Evolutionary conservation across 495 filamentous ascomycete species (phyloP), one percentile per base, ranked within the genome.

Genomic region (Daldinia caldariorum): DNA sequence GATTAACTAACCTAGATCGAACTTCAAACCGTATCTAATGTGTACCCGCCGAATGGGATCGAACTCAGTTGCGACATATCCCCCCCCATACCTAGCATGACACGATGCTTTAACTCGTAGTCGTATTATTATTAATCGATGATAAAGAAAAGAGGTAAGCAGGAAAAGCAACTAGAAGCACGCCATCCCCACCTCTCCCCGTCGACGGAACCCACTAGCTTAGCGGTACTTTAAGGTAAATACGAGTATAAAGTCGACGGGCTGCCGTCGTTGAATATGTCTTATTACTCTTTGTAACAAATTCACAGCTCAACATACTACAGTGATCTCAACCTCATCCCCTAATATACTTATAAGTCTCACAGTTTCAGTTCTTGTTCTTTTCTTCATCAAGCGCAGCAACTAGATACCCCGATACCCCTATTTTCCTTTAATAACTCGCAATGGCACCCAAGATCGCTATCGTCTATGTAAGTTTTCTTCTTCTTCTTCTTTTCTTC

Each of bases 381-480:
- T 66, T 34, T 34, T 62, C 58, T 20, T 18, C 41, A 62, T 12
- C 31, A 39, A 66, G 38, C 41, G 18, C 47, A 35, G 41, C 39
- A 34, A 18, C 55, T 58, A 61, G 63, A 75, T 71, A 70, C 9
- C 34, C 26, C 26, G 26, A 26, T 26, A 26, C 67, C 67, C 57
- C 32, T 61, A 4, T 35, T 58, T 49, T 37, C 53, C 4, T 76
- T 41, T 56, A 34, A 14, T 79, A 84, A 34, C n/a, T 80, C 85
- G 87, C 67, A 75, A 97, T 96, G 93, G 93, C 93, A 84, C 92
- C 93, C 80, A 94, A 92, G 83, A 84, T 97, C 75, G 94, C 94
- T 66, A 96, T 97, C 79, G 86, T 97, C 79, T 94, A 86, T 74
- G 92, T 94, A 88, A 72, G 91, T 88, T 12, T 35, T 49, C 59